Base-by-base conservation (phyloP, 192 early-diverging fungal genomes). In the Backusella circina region DNA sequence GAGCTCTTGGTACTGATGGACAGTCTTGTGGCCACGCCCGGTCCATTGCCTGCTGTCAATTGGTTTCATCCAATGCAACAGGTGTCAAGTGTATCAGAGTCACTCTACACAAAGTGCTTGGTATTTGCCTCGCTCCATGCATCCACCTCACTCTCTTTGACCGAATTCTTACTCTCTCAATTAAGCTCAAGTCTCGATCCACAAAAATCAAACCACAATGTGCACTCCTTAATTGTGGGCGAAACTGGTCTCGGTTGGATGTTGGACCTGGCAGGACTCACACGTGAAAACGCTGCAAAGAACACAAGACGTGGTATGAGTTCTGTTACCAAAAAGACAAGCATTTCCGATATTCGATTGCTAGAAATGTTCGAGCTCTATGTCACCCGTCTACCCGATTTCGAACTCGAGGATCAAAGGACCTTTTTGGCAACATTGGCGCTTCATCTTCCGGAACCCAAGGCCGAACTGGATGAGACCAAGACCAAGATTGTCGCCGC, bases 11-110 rank as follows among this genome's bases (percentile, higher is more conserved):
- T 81, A 44, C 35, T 84, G 10, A 37, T 87, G 21, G 68, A 67
- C 18, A 75, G 77, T 12, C 67, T 85, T 0, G 70, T 70, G 23
- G 51, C 77, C 1, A 76, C 84, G 0, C 74, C 83, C 9, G 81
- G 77, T 8, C 81, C 83, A 3, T 68, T 89, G 16, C 86, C 88
- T 16, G 78, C 86, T 18, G 86, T 89, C 7, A 88, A 89, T 38
- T 89, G 88, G 88, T 89, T 84, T 61, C 71, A 80, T 4, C 37
- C 84, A 18, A 41, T 87, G 31, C 74, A 64, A 5, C 76, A 78
- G 23, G n/a, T 86, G 16, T 79, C 77, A 7, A 74, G 26, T 9
- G 30, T 79, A 0, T 72, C 70, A 21, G 38, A 33, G 15, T 28
- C 67, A 2, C 54, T 73, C 8, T 51, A 72, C 28, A 51, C 67